Conservation (phyloP, 805 yeast genomes). For the Candida saitoana region DNA sequence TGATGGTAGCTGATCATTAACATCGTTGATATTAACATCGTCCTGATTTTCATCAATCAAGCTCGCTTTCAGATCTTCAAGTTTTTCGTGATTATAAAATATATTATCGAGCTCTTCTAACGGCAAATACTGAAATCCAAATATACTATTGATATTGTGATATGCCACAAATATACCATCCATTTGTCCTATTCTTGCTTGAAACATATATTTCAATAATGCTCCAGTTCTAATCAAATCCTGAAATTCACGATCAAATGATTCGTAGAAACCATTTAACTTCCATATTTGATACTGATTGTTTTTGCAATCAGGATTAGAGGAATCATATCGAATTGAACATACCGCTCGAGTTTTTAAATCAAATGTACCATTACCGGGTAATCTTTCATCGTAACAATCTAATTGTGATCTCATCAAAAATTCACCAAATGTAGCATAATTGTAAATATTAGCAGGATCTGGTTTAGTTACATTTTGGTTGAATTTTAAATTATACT, state of each 20-base stretch:
- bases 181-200: conserved; percentile 94
- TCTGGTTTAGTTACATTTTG: conserved; percentile 1
- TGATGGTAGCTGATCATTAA: conserved; percentile 39
- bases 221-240: conserved; percentile 73
- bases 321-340: conserved; percentile 74
- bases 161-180: conserved; percentile 93
- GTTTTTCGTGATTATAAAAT: conserved; percentile 17
- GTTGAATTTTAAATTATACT: conserved; percentile 21
- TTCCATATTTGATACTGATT: conserved; percentile 67
- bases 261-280: conserved; percentile 63
- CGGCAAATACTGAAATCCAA: conserved; percentile 89
- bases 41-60: not conserved
- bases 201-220: conserved; percentile 78
- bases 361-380: conserved; percentile 91
- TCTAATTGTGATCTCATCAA: conserved; percentile 89
- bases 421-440: conserved; percentile 63
- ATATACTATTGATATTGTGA: conserved; percentile 74
- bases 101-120: conserved; percentile 61
- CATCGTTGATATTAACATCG: conserved; percentile 6
- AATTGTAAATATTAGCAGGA: conserved; percentile 53
- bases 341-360: conserved; percentile 88
- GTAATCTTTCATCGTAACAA: conserved; percentile 69
- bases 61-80: not conserved
- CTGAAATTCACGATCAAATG: conserved; percentile 74
- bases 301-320: conserved; percentile 50